These are phyloP conservation scores for Chenopodium berlandieri DNA, from an alignment of 148 eudicot genomes.

Conservation along the genomic window DNA sequence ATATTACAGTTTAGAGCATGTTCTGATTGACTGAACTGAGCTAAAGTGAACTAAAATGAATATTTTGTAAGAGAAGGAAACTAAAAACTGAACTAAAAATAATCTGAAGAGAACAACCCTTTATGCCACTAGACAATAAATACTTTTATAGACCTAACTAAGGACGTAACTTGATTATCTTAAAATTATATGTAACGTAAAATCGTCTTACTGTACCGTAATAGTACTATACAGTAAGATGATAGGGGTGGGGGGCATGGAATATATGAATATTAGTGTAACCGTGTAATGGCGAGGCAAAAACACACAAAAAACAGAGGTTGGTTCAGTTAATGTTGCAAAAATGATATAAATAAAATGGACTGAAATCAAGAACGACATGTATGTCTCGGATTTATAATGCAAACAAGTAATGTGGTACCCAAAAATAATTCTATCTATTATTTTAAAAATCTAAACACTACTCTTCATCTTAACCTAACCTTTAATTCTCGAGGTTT, in stretches of 20 bases:
- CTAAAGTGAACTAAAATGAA: no score
- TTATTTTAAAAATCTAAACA: neutral
- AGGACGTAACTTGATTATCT: no score
- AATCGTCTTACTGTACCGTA: no score
- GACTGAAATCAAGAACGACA: slow-evolving; percentile 15
- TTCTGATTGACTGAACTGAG: no score
- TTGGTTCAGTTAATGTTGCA: slow-evolving; percentile 21
- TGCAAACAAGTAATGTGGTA: neutral
- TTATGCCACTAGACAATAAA: no score
- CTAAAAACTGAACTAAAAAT: no score
- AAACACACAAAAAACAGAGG: neutral
- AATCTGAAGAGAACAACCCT: no score
- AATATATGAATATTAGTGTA: neutral
- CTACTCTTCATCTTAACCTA: neutral
- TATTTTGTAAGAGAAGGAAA: no score
- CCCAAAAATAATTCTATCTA: neutral
- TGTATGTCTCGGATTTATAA: slow-evolving; percentile 17
- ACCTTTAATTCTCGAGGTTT: slow-evolving; percentile 25
- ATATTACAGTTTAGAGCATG: no score
- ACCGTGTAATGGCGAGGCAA: neutral
- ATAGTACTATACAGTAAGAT: no score
- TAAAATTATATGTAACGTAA: no score
- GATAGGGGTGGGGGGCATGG: neutral
- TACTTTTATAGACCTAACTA: no score
- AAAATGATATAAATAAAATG: slow-evolving; percentile 1